phyloP scores from a whole-genome alignment of 495 filamentous ascomycete genomes.

The Annulohypoxylon moriforme region DNA sequence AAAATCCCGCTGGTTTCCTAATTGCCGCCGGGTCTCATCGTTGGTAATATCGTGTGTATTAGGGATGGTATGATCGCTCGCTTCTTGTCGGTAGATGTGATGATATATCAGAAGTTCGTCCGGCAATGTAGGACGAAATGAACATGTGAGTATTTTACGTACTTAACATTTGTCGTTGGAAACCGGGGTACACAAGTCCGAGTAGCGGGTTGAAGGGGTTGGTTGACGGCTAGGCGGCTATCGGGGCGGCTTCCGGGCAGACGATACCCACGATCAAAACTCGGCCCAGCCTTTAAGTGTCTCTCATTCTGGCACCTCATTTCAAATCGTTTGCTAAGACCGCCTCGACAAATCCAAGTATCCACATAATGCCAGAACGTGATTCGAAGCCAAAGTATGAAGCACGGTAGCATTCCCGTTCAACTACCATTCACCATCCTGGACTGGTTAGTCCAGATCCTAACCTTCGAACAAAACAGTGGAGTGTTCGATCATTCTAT shows the following conservation, averaged over 20 bases:
- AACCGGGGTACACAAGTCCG: not conserved
- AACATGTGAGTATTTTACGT: not conserved
- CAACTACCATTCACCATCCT: conserved; percentile 2
- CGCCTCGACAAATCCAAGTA: not conserved
- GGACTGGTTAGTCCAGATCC: not conserved
- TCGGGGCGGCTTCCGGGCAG: conserved; percentile 32
- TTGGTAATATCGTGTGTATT: not conserved
- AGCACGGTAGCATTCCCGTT: not conserved
- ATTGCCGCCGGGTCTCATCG: conserved; percentile 8
- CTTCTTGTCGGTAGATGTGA: conserved; percentile 13
- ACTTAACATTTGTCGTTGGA: not conserved
- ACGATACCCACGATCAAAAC: conserved; percentile 1
- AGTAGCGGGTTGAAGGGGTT: not conserved
- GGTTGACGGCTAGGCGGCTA: conserved; percentile 29
- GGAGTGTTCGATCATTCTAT: not conserved
- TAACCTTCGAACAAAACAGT: not conserved
- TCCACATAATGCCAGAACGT: conserved; percentile 5
- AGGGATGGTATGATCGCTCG: conserved; percentile 1
- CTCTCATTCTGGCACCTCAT: not conserved
- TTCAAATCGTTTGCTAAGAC: conserved; percentile 22
- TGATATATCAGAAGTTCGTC: not conserved
- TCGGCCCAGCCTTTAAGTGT: not conserved
- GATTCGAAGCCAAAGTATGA: conserved; percentile 13
- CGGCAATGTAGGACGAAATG: not conserved
- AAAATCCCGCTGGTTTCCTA: not conserved